Conservation (phyloP, 495 filamentous ascomycete species). For the Penicillium tannophilum region DNA sequence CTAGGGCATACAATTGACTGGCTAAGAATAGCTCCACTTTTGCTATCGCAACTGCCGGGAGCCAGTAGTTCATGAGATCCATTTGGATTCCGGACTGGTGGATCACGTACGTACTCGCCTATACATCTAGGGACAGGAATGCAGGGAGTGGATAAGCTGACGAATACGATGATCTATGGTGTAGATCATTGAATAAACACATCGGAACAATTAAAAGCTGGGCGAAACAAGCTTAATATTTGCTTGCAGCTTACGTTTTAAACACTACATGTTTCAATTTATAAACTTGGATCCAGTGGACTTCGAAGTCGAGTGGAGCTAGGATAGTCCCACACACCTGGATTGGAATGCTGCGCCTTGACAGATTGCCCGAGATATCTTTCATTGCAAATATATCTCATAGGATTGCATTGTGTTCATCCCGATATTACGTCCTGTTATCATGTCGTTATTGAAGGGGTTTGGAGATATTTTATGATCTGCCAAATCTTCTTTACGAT, state of each 20-base stretch:
- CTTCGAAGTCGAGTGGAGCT: no score
- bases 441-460: no score
- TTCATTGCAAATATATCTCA: no score
- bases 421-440: no score
- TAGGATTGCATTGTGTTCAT: no score
- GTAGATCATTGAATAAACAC: neutral
- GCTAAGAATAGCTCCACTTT: neutral
- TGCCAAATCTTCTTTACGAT: no score
- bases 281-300: no score
- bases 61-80: neutral
- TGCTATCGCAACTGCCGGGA: neutral
- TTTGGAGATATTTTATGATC: no score
- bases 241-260: neutral
- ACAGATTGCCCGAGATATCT: no score
- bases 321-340: no score
- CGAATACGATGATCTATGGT: neutral
- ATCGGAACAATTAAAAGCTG: neutral
- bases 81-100: neutral
- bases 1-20: neutral
- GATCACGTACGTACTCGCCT: neutral
- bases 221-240: neutral
- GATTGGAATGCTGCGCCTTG: no score
- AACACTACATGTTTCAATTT: no score
- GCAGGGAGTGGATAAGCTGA: neutral
- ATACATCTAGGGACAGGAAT: neutral